A percentile compares a stretch with the other conserved stretches of the same genome.
Conservation (phyloP, 169 alveolate genomes). For the Babesia divergens region DNA sequence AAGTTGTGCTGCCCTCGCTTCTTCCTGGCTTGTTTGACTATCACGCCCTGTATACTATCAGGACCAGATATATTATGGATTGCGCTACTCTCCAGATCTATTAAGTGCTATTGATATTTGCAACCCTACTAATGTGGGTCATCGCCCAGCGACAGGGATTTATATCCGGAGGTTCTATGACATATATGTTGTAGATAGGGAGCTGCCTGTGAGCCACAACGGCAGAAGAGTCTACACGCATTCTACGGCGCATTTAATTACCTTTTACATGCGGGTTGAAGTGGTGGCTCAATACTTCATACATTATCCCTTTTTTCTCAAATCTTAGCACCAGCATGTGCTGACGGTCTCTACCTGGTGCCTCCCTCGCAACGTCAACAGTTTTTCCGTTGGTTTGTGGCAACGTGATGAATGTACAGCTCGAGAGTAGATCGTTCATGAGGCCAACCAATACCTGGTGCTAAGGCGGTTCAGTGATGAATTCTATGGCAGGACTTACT, state of each 20-base stretch:
- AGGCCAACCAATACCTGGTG: slow-evolving; percentile 59
- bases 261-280: slow-evolving; percentile 13
- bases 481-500: background rate
- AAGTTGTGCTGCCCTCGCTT: background rate
- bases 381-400: background rate
- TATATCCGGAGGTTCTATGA: no score
- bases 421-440: slow-evolving; percentile 49
- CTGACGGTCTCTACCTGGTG: background rate
- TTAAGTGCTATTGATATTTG: no score
- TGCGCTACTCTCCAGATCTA: no score
- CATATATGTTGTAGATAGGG: no score
- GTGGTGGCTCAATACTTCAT: slow-evolving; percentile 24
- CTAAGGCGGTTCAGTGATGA: background rate
- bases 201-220: no score
- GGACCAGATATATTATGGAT: background rate
- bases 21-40: background rate
- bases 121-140: no score
- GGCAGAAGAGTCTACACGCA: no score
- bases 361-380: background rate
- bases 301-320: slow-evolving; percentile 16
- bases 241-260: background rate
- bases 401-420: slow-evolving; percentile 35
- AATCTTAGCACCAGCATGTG: slow-evolving; percentile 25
- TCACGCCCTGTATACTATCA: background rate
- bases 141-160: no score